Percentiles rank a stretch among this genome's conserved stretches.
These are phyloP conservation scores for Aspergillus sp. DNA, from an alignment of 2,329 filamentous ascomycete species.

Conservation along the genomic window DNA sequence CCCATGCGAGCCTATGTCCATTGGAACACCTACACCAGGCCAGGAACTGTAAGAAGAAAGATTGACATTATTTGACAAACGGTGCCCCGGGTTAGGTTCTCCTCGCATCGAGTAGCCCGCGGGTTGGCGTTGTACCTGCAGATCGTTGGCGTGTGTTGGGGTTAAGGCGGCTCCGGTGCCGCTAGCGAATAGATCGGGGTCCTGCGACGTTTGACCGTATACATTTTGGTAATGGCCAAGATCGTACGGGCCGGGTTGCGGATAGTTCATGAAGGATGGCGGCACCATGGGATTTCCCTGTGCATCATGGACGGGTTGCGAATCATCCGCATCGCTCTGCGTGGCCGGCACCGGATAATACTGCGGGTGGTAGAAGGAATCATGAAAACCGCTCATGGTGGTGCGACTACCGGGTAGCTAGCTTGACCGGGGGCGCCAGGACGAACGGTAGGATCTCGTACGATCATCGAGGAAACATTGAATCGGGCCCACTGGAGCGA, in stretches of 20 bases:
- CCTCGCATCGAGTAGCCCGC: background rate
- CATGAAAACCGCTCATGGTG: slow-evolving; percentile 8
- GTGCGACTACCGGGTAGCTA: background rate
- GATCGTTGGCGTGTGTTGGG: slow-evolving; percentile 7
- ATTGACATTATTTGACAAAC: slow-evolving; percentile 15
- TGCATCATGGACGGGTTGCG: background rate
- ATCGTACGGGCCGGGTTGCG: slow-evolving; percentile 9
- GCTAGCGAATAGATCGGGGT: background rate
- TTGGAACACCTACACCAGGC: slow-evolving; percentile 8
- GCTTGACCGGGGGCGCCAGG: slow-evolving; percentile 6
- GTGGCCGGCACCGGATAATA: background rate
- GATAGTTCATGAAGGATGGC: slow-evolving; percentile 10
- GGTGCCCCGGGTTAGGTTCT: slow-evolving; percentile 12
- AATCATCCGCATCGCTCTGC: slow-evolving; percentile 7
- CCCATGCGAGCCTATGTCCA: slow-evolving; percentile 16
- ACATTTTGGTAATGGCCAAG: slow-evolving; percentile 7
- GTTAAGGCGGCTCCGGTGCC: slow-evolving; percentile 2
- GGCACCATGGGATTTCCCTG: slow-evolving; percentile 1
- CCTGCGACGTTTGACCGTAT: background rate
- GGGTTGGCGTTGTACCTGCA: slow-evolving; percentile 8
- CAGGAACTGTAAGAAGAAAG: slow-evolving; percentile 18
- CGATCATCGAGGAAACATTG: background rate
- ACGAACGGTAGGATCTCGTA: background rate
- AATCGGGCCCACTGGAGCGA: too few species aligned
- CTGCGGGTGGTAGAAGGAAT: slow-evolving; percentile 4